Conservation (phyloP, 495 filamentous ascomycete species). For the Apiosordaria backusii region DNA sequence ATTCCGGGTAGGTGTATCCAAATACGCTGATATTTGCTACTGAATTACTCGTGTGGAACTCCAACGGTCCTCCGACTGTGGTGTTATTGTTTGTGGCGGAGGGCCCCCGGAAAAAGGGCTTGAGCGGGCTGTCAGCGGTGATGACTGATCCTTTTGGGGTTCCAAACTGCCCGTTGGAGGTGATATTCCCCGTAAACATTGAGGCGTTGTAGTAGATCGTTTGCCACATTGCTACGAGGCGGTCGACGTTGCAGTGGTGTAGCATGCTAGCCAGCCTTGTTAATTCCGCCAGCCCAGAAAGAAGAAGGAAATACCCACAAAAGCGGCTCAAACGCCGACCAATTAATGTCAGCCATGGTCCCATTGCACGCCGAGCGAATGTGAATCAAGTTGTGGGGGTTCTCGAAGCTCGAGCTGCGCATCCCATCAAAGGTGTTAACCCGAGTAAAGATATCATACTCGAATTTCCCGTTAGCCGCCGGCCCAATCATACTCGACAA, state of each 20-base stretch:
- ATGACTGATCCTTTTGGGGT: slow-evolving; percentile 29
- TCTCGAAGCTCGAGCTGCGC: slow-evolving; percentile 34
- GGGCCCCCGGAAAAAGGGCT: slow-evolving; percentile 38
- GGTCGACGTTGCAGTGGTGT: slow-evolving; percentile 48
- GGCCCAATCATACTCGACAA: background rate
- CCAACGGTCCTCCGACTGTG: background rate
- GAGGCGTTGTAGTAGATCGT: slow-evolving; percentile 31
- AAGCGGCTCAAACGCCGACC: slow-evolving; percentile 37
- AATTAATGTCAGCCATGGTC: slow-evolving; percentile 29
- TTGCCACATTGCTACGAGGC: slow-evolving; percentile 45
- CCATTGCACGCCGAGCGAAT: slow-evolving; percentile 32
- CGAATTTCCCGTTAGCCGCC: slow-evolving; percentile 10
- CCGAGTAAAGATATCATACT: slow-evolving; percentile 39
- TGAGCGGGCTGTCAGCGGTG: slow-evolving; percentile 40
- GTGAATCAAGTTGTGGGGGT: slow-evolving; percentile 36
- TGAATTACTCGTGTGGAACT: slow-evolving; percentile 41
- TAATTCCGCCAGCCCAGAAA: background rate
- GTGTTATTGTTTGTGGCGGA: slow-evolving; percentile 15
- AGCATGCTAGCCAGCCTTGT: slow-evolving; percentile 30
- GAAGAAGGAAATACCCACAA: slow-evolving; percentile 28
- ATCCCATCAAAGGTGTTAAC: slow-evolving; percentile 24
- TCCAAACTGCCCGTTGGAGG: slow-evolving; percentile 31
- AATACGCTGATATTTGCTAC: slow-evolving; percentile 31
- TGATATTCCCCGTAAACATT: slow-evolving; percentile 26
- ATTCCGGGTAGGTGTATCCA: slow-evolving; percentile 49